Conservation (phyloP, 495 filamentous ascomycete species). For the Neurospora intermedia region DNA sequence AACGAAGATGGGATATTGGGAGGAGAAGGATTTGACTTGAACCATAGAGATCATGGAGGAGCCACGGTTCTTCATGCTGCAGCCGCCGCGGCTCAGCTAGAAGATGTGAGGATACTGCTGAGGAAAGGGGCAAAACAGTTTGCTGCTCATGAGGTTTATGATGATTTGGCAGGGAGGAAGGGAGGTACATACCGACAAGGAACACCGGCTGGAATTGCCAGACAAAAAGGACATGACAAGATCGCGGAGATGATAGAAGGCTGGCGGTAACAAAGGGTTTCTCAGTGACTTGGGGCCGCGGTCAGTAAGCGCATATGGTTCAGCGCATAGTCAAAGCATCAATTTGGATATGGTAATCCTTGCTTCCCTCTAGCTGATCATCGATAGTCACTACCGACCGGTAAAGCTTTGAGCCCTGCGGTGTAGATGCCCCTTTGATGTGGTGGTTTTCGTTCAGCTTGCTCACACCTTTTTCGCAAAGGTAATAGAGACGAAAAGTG, state of each 20-base stretch:
- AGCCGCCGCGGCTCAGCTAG: constrained; percentile 1
- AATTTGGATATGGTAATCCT: neutral
- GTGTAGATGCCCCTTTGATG: neutral
- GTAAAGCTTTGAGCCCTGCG: neutral
- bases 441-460: neutral
- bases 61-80: constrained; percentile 13
- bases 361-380: neutral
- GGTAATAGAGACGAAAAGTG: neutral
- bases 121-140: constrained; percentile 9
- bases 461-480: neutral
- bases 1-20: neutral
- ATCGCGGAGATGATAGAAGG: constrained; percentile 2
- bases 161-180: constrained; percentile 1
- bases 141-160: constrained; percentile 5
- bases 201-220: constrained; percentile 9
- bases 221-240: constrained; percentile 2
- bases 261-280: neutral
- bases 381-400: neutral
- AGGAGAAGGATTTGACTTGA: constrained; percentile 4
- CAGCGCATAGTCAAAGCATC: neutral
- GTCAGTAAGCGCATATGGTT: neutral
- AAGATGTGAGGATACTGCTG: constrained; percentile 6
- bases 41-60: constrained; percentile 9
- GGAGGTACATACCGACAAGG: constrained; percentile 3
- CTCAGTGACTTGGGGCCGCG: neutral